phyloP scores from a whole-genome alignment of 2,329 filamentous ascomycete genomes.

The Conoideocrella luteorostrata region DNA sequence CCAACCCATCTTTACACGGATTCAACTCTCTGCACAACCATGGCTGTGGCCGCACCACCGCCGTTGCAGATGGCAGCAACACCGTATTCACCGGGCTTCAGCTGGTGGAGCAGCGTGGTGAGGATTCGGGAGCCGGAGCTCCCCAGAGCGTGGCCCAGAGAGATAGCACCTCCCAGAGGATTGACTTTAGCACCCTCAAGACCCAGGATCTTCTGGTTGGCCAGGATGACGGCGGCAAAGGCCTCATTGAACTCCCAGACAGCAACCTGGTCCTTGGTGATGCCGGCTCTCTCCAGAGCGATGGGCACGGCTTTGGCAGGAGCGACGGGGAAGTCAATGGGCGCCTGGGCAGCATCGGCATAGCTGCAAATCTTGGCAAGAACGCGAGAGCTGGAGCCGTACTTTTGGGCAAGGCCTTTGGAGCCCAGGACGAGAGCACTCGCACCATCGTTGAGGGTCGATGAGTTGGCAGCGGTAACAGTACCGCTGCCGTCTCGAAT shows the following conservation, averaged over 20 bases:
- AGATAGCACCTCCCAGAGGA: conserved; percentile 83
- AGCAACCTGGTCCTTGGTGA: conserved; percentile 84
- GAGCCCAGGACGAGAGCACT: conserved; percentile 82
- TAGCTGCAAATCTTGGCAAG: conserved; percentile 81
- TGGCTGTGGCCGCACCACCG: conserved; percentile 82
- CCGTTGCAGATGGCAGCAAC: conserved; percentile 96
- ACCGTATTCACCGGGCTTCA: conserved; percentile 88
- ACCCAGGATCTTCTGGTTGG: conserved; percentile 86
- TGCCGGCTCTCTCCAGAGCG: conserved; percentile 80
- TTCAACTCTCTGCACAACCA: conserved; percentile 82
- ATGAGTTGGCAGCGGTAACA: conserved; percentile 91
- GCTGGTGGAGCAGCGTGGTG: conserved; percentile 82
- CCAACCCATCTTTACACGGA: conserved; percentile 31
- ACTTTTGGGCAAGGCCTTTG: conserved; percentile 73
- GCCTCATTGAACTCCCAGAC: conserved; percentile 99
- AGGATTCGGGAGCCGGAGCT: conserved; percentile 91
- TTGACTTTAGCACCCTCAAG: conserved; percentile 78
- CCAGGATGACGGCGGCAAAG: conserved; percentile 91
- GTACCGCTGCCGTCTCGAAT: conserved; percentile 78
- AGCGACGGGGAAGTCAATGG: conserved; percentile 91
- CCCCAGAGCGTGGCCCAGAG: conserved; percentile 83
- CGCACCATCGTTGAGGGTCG: conserved; percentile 90
- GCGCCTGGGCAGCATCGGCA: conserved; percentile 83
- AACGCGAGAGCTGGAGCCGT: conserved; percentile 69
- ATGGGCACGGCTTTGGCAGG: conserved; percentile 89